phyloP scores from a whole-genome alignment of 805 yeast species.

The Ogataea nakhonphanomensis region DNA sequence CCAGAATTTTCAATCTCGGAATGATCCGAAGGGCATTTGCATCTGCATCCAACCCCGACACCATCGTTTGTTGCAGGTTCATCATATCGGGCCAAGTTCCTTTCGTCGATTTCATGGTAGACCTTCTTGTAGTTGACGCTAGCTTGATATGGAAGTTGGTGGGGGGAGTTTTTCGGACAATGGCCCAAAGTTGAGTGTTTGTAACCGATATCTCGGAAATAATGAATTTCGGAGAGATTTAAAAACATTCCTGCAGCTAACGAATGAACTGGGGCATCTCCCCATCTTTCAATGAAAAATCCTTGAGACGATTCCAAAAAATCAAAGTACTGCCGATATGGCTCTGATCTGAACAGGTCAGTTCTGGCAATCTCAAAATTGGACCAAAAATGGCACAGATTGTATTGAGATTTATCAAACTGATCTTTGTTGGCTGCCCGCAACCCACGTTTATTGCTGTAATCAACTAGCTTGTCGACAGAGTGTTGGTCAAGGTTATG shows the following conservation, averaged over 20 bases:
- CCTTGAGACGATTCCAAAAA: slow-evolving; percentile 74
- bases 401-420: slow-evolving; percentile 66
- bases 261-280: slow-evolving; percentile 94
- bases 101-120: slow-evolving; percentile 34
- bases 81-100: slow-evolving; percentile 34
- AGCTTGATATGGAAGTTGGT: slow-evolving; percentile 45
- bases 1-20: slow-evolving; percentile 56
- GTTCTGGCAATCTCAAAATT: slow-evolving; percentile 89
- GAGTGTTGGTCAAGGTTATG: slow-evolving; percentile 29
- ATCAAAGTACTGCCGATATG: slow-evolving; percentile 65
- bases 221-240: slow-evolving; percentile 69
- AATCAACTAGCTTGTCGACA: slow-evolving; percentile 37
- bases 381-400: slow-evolving; percentile 87
- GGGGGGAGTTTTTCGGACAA: slow-evolving; percentile 70
- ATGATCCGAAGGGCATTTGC: slow-evolving; percentile 63
- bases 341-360: slow-evolving; percentile 63
- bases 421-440: slow-evolving; percentile 46
- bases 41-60: slow-evolving; percentile 74
- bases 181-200: slow-evolving; percentile 76
- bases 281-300: slow-evolving; percentile 92
- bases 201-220: slow-evolving; percentile 91
- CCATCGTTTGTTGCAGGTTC: slow-evolving; percentile 13
- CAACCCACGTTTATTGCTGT: slow-evolving; percentile 34
- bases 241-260: slow-evolving; percentile 78
- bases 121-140: slow-evolving; percentile 33